Base-by-base conservation (phyloP, 2,329 filamentous ascomycete species). In the Ophiostoma montium region DNA sequence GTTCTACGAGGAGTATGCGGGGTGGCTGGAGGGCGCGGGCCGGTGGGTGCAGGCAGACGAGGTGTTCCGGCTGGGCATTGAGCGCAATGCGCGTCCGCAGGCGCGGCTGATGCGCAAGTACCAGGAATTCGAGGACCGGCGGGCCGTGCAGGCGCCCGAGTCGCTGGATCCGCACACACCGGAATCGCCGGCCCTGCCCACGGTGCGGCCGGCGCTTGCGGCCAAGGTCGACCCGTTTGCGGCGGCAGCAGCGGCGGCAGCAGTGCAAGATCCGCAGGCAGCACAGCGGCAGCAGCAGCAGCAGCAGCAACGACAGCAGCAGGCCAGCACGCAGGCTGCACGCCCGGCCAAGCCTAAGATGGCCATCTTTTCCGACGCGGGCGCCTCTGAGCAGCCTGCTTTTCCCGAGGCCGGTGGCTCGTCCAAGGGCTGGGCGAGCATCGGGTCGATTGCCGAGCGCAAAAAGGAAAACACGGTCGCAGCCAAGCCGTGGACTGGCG, bases 1-100 rank as follows among this genome's bases (percentile, higher is more conserved):
- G 3, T 98, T 88, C 64, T 98, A 98, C 65, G 92, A 98, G 63
- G 92, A 96, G 61, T 98, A 94, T 61, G 89, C 92, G 1, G 84
- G 80, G 1, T 96, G 89, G 86, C 71, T 98, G 7, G 92, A 98
- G 67, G 73, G 78, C 33, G 84, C 82, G 7, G 84, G 80, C 13
- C 74, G 90, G 55, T 95, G 87, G 84, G 75, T 72, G 19, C 92
- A 98, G 63, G 90, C 92, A 1, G 88, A 95, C 58, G 92, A 98
- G 63, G 85, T 98, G 1, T 96, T 94, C 63, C 81, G 82, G 57
- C 70, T 95, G 55, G 92, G 92, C 2, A 83, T 98, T 48, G 86
- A 95, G 63, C 80, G 81, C 38, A 88, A 94, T 58, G 92, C 92
- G 3, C 76, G 86, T 35, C 92, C 92, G 2, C 75, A 78, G 0